A percentile compares a stretch with the other conserved stretches of the same genome.
Conservation (phyloP, 179 eudicot genomes). For the Silene coronaria region DNA sequence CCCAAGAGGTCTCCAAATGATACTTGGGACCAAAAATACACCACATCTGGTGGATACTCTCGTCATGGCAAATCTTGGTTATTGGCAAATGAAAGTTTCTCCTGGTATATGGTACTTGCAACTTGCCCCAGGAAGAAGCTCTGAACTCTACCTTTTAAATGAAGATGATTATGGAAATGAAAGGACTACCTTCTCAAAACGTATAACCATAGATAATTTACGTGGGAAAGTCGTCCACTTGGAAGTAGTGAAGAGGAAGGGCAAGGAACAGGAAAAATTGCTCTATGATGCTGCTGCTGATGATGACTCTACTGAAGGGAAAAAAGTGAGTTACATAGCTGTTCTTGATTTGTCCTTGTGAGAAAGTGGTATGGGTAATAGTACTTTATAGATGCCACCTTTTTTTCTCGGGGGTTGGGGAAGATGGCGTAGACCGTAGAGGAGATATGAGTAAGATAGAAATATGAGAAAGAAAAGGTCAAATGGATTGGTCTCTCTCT, state of each 20-base stretch:
- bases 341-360: not conserved
- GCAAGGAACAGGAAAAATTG: slow-evolving; percentile 78
- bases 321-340: slow-evolving; percentile 30
- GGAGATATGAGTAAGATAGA: not conserved
- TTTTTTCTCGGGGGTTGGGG: not conserved
- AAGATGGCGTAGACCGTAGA: not conserved
- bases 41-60: slow-evolving; percentile 96
- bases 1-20: slow-evolving; percentile 92
- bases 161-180: slow-evolving; percentile 54
- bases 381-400: not conserved
- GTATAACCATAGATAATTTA: slow-evolving; percentile 71
- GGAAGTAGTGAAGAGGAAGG: slow-evolving; percentile 83
- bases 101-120: slow-evolving; percentile 97
- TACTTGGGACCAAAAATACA: slow-evolving; percentile 74
- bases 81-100: slow-evolving; percentile 99
- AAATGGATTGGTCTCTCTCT: too few relatives aligned
- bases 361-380: not conserved
- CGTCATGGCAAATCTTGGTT: slow-evolving; percentile 96
- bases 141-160: slow-evolving; percentile 73
- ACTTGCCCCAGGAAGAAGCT: slow-evolving; percentile 96
- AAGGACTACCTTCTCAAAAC: slow-evolving; percentile 47
- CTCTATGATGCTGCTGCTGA: slow-evolving; percentile 56
- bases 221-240: slow-evolving; percentile 81
- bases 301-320: slow-evolving; percentile 34
- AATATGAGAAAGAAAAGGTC: not conserved